phyloP scores from a whole-genome alignment of 2,329 filamentous ascomycete genomes.

The Trichoderma sp. region DNA sequence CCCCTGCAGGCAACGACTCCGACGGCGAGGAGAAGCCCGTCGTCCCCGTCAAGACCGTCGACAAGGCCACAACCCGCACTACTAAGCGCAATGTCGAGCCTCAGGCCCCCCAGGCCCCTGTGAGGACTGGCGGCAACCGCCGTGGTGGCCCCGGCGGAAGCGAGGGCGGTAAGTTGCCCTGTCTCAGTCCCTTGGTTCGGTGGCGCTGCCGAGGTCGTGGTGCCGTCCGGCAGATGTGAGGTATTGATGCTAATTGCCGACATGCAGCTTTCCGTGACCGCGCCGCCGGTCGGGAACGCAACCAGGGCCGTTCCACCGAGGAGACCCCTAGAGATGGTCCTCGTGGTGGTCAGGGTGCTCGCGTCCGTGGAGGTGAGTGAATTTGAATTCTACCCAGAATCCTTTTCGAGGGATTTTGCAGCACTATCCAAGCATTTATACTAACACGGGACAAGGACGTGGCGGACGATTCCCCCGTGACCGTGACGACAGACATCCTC shows the following conservation, averaged over 20 bases:
- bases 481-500: slow-evolving; percentile 56
- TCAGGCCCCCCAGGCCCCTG: slow-evolving; percentile 64
- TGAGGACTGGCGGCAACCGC: slow-evolving; percentile 43
- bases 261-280: slow-evolving; percentile 81
- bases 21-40: slow-evolving; percentile 67
- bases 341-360: slow-evolving; percentile 62
- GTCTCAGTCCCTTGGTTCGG: not conserved
- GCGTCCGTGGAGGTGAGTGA: slow-evolving; percentile 55
- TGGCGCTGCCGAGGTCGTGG: not conserved
- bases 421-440: not conserved
- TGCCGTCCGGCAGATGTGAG: slow-evolving; percentile 1
- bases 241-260: slow-evolving; percentile 14
- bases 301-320: slow-evolving; percentile 76
- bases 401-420: not conserved
- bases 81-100: slow-evolving; percentile 83
- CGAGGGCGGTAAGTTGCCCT: slow-evolving; percentile 71
- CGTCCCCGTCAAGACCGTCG: slow-evolving; percentile 82
- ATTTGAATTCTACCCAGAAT: not conserved
- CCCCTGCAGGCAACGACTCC: slow-evolving; percentile 55
- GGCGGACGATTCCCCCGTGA: slow-evolving; percentile 52
- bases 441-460: slow-evolving; percentile 42
- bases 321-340: slow-evolving; percentile 57
- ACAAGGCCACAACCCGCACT: slow-evolving; percentile 73
- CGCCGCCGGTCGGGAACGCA: slow-evolving; percentile 74
- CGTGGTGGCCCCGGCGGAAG: slow-evolving; percentile 65